Base-by-base conservation (phyloP, 1,139 yeast genomes). In the Taphrina deformans region DNA sequence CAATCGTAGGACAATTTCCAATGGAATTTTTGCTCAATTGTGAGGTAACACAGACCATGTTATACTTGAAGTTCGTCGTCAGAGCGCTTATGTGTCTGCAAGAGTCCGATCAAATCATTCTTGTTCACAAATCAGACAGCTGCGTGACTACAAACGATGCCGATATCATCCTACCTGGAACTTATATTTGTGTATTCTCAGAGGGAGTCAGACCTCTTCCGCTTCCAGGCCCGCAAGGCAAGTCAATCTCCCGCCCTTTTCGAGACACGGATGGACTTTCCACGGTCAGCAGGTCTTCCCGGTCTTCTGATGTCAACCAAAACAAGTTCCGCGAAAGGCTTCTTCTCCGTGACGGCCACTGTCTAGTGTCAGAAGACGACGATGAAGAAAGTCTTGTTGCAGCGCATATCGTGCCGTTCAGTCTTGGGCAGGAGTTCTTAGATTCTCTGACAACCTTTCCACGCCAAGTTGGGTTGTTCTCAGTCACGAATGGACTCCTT, bases 281-380 rank as follows among this genome's bases (percentile, higher is more conserved):
- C 16, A 50, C 55, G 21, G 55, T 50, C 40, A 50, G 55, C 55
- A 24, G 40, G 24, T 50, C 55, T 26, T 50, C 55, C 24, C 55
- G 55, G 40, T 50, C 55, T n/a, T 50, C 55, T n/a, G n/a, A n/a
- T 27, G 24, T 31, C 21, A 50, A 29, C 24, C 55, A 50, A 50
- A 50, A 12, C 38, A 27, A 50, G 38, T 50, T 50, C 26, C 55
- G 55, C 55, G 55, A 50, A 50, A 21, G n/a, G 40, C 55, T 50
- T 10, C 16, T 50, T 27, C 41, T 50, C 38, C 55, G 38, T 26
- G 55, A 50, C 24, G 41, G 41, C 21, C 55, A 50, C 24, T 50
- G 55, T 50, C 40, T 50, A 14, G 40, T 50, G 40, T 29, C 55
- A 16, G 55, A 31, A 50, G 55, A 27, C 41, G 41, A 50, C 38